phyloP scores from a whole-genome alignment of 352 stramenopile species.

The Discostella stelligera region DNA sequence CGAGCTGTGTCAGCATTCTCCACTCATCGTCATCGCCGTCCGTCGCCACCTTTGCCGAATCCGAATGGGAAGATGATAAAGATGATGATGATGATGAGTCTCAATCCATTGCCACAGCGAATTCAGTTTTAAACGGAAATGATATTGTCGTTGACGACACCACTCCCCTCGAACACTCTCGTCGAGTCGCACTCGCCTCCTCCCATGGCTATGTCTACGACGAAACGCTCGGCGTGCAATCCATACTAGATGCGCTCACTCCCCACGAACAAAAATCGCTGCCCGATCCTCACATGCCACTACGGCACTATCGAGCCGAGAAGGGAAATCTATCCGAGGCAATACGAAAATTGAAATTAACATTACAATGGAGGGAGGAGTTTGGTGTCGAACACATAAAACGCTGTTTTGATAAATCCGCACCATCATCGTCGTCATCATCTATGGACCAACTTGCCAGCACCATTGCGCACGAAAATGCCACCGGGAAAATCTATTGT shows the following conservation, averaged over 20 bases:
- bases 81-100: too few relatives aligned
- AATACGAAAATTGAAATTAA: constrained; percentile 60
- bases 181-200: constrained; percentile 20
- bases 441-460: constrained; percentile 15
- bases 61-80: not conserved
- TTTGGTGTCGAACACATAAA: constrained; percentile 65
- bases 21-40: constrained; percentile 5
- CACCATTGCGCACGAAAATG: constrained; percentile 62
- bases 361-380: constrained; percentile 68
- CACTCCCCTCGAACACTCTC: constrained; percentile 18
- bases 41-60: not conserved
- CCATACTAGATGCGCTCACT: constrained; percentile 52
- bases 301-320: constrained; percentile 75
- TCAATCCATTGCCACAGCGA: too few relatives aligned
- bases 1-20: constrained; percentile 4
- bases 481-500: constrained; percentile 73
- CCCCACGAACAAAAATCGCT: constrained; percentile 53
- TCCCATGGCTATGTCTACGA: constrained; percentile 34
- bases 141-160: constrained; percentile 21
- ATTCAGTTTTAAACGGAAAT: too few relatives aligned
- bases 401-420: constrained; percentile 31
- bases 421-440: not conserved
- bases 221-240: constrained; percentile 40
- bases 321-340: constrained; percentile 70
- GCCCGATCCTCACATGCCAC: constrained; percentile 57